Evolutionary conservation across 2,329 filamentous ascomycete species (phyloP).

Genomic region (Hypoxylon sp.): DNA sequence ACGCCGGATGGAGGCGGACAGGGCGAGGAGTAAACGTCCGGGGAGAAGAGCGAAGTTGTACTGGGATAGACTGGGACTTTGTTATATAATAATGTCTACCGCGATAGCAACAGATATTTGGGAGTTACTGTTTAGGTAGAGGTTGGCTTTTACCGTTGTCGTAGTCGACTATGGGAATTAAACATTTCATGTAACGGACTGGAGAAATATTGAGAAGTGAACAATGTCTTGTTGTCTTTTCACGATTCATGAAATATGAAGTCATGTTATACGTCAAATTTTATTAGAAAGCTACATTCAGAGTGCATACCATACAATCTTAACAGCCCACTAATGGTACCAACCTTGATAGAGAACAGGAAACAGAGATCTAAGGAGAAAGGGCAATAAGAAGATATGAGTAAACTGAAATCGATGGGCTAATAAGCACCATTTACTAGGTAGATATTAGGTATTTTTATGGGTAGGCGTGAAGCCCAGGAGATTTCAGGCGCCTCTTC

Average conservation of each 20-base stretch:
- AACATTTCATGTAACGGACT: no score
- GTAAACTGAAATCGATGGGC: background rate
- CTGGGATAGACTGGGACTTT: background rate
- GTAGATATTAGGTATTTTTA: background rate
- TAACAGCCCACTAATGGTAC: no score
- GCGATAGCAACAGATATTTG: background rate
- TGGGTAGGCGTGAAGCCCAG: background rate
- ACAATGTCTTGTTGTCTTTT: no score
- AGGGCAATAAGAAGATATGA: background rate
- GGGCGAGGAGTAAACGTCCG: background rate
- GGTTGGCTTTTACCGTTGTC: no score
- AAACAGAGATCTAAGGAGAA: background rate
- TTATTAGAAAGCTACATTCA: no score
- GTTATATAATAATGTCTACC: background rate
- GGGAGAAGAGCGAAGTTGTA: background rate
- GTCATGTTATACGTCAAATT: no score
- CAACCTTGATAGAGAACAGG: no score
- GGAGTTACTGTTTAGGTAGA: background rate
- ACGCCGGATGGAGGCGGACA: constrained; percentile 1
- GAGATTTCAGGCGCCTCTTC: background rate
- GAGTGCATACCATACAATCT: no score
- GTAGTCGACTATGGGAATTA: no score
- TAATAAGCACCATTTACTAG: background rate
- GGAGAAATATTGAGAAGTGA: no score
- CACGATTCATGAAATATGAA: no score